Evolutionary conservation across 768 basidiomycete genomes (phyloP), one percentile per base, ranked within the genome.

Genomic region (Basidioascus undulatus): DNA sequence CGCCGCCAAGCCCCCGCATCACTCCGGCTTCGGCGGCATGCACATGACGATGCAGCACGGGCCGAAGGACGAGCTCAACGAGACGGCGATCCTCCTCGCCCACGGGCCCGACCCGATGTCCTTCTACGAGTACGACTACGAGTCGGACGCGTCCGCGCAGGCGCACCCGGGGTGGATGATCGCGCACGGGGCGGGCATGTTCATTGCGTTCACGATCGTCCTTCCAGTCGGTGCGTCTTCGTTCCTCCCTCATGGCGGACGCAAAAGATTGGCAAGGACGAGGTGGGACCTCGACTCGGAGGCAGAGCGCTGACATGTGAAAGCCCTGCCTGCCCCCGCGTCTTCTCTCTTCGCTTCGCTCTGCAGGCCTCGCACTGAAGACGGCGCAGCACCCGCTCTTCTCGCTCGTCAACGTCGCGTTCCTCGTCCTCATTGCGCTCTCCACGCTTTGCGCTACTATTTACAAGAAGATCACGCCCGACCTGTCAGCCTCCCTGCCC

Each of bases 81-180:
- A 86, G 54, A 76, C 77, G 0, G 70, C 76, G 40, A 59, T 84
- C 36, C 61, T 70, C 25, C 54, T 69, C 47, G 58, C 61, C 41
- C 81, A 86, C 54, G 54, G 62, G 0, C 72, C 73, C 0, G 77
- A 75, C 0, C 78, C 78, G 0, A 70, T 74, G 0, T 83, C 81
- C 3, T 89, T 83, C 57, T 82, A 71, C 57, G 72, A 76, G 12
- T 67, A 76, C 47, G 84, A 87, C 56, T 67, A n/a, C n/a, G n/a
- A 35, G 19, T 13, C 33, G 20, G 39, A 41, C 3, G 43, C 44
- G 0, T 47, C 34, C 9, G 44, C 33, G 16, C 32, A 40, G 0
- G 32, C 31, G 5, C n/a, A n/a, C n/a, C n/a, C n/a, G n/a, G n/a
- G n/a, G n/a, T n/a, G n/a, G n/a, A n/a, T 46, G 16, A 25, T 37